These are phyloP conservation scores for Mycena pura DNA, from an alignment of 768 basidiomycete genomes.

Conservation along the genomic window DNA sequence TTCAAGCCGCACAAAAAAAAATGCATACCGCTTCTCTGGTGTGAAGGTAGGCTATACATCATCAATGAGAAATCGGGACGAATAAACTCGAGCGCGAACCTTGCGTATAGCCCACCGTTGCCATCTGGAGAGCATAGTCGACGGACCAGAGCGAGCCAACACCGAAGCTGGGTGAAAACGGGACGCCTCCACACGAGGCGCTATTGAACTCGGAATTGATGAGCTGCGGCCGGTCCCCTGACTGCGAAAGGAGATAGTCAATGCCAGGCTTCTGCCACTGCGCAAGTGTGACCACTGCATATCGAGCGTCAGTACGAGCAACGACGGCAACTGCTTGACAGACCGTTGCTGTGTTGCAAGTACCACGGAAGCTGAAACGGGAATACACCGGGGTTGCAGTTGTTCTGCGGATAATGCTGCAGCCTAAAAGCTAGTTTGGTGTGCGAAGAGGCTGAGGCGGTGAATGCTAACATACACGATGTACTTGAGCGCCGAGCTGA, in stretches of 20 bases:
- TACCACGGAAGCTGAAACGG: conserved; percentile 50
- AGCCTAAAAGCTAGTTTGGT: conserved; percentile 37
- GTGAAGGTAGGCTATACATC: conserved; percentile 52
- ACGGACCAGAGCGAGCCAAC: conserved; percentile 58
- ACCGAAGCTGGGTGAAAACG: conserved; percentile 58
- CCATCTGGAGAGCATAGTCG: conserved; percentile 61
- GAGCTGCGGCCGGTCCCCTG: conserved; percentile 42
- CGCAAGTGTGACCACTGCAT: conserved; percentile 46
- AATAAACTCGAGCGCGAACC: conserved; percentile 9
- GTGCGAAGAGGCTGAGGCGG: neutral
- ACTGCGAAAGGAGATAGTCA: conserved; percentile 36
- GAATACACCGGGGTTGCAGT: conserved; percentile 40
- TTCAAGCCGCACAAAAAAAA: neutral
- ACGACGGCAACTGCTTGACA: conserved; percentile 13
- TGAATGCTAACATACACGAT: conserved; percentile 45
- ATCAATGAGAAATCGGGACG: neutral
- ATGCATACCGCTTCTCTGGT: conserved; percentile 51
- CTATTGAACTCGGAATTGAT: conserved; percentile 64
- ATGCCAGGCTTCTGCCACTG: conserved; percentile 57
- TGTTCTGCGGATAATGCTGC: conserved; percentile 60
- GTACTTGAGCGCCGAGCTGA: conserved; percentile 51
- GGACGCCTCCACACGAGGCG: conserved; percentile 59
- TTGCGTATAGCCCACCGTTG: conserved; percentile 50
- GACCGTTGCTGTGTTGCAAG: conserved; percentile 54
- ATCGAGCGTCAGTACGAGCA: neutral